phyloP scores from a whole-genome alignment of 176 grass and related monocot genomes.

The Luzula sylvatica region DNA sequence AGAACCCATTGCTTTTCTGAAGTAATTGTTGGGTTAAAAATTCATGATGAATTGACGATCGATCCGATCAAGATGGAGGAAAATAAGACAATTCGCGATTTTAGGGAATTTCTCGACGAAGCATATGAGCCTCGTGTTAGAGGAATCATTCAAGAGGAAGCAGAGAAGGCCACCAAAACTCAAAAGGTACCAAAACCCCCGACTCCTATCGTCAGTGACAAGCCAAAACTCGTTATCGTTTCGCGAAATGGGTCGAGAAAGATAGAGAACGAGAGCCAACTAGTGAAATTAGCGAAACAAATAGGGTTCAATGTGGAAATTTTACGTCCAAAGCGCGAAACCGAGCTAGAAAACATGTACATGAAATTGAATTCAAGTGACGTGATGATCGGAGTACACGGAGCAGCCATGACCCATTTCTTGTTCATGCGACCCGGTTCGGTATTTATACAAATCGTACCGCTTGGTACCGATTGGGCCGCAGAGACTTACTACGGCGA shows the following conservation, averaged over 20 bases:
- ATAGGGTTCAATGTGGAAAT: conserved; percentile 40
- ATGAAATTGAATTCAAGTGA: conserved; percentile 40
- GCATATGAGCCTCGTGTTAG: conserved; percentile 35
- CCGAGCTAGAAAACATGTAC: conserved; percentile 60
- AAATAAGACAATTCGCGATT: conserved; percentile 39
- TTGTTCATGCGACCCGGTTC: conserved; percentile 68
- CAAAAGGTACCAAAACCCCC: conserved; percentile 1
- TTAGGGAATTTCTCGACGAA: conserved; percentile 47
- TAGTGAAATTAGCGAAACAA: conserved; percentile 19
- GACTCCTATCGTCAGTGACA: neutral
- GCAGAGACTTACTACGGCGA: conserved; percentile 67
- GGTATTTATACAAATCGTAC: conserved; percentile 64
- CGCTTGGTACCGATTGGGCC: conserved; percentile 65
- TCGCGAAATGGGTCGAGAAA: conserved; percentile 56
- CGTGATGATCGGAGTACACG: conserved; percentile 71
- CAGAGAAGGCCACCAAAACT: neutral
- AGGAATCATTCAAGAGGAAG: conserved; percentile 21
- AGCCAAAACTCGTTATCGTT: conserved; percentile 43
- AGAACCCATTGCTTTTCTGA: conserved; percentile 74
- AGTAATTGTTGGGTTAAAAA: conserved; percentile 44
- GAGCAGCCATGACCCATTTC: conserved; percentile 69
- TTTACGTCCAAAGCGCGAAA: conserved; percentile 34
- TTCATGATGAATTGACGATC: conserved; percentile 65
- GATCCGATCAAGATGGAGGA: conserved; percentile 27
- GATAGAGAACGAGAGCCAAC: conserved; percentile 42